Conservation (phyloP, 2,329 filamentous ascomycete genomes). For the Periconia digitata region DNA sequence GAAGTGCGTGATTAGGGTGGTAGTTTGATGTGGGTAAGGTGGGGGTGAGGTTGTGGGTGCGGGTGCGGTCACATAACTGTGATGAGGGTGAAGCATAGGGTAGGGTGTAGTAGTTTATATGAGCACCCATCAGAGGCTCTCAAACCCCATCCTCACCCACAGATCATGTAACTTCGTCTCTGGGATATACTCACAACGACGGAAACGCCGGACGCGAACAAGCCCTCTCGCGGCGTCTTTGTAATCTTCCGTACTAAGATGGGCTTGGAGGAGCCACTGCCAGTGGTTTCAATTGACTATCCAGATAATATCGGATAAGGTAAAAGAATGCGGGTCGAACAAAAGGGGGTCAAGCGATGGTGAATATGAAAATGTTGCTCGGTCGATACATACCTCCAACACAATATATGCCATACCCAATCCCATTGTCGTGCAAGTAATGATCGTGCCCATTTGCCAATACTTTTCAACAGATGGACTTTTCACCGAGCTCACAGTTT, state of each 20-base stretch:
- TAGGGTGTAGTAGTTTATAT: no score
- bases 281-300: background rate
- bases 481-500: slow-evolving; percentile 26
- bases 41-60: no score
- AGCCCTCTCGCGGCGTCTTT: slow-evolving; percentile 21
- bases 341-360: no score
- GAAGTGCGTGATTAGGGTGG: no score
- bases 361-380: no score
- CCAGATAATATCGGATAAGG: background rate
- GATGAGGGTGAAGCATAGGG: no score
- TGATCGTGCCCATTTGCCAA: slow-evolving; percentile 33
- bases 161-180: no score
- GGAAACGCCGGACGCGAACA: slow-evolving; percentile 21
- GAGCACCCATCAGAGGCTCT: no score
- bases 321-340: background rate
- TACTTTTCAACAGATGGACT: slow-evolving; percentile 21
- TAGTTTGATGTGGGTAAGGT: no score
- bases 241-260: slow-evolving; percentile 34
- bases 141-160: no score
- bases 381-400: slow-evolving; percentile 22
- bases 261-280: slow-evolving; percentile 37
- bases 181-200: no score
- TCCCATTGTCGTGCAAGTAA: slow-evolving; percentile 29
- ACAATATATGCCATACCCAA: slow-evolving; percentile 36
- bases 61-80: no score